Base-by-base conservation (phyloP, 495 filamentous ascomycete species). In the Friedmanniomyces endolithicus region DNA sequence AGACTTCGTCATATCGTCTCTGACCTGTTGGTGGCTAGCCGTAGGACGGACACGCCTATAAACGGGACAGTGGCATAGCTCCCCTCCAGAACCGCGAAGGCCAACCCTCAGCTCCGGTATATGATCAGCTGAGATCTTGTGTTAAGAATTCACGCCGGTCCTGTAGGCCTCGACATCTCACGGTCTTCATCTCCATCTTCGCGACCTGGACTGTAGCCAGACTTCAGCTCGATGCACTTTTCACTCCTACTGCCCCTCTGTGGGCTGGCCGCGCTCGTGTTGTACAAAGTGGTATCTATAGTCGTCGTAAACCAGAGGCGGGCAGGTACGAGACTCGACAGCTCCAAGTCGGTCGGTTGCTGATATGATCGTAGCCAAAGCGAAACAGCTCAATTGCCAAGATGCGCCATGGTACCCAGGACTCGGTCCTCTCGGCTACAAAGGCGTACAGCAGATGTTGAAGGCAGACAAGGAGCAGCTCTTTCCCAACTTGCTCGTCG, bases 371-470 rank as follows among this genome's bases (percentile, higher is more conserved):
- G 35, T 44, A 57, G 56, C 52, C 11, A 41, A 53, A 22, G 63
- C 58, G 2, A 62, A 55, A 22, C 34, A 62, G 44, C 52, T 64
- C 6, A 52, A 53, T 29, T 68, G 66, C 31, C 52, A 54, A 56
- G 41, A 55, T 22, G 34, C 63, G 41, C 27, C 59, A 1, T 19
- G 17, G 24, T 48, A 52, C 22, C 54, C 50, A 12, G 33, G 50
- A 1, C 1, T 20, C 12, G 61, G 58, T 17, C 48, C 57, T 50
- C 39, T 69, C 17, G 65, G 65, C 19, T 51, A 65, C 40, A 56
- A 51, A 0, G 46, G 49, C 27, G 39, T 67, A 8, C n/a, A 48
- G 24, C 20, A 53, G n/a, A 37, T 64, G 19, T 4, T 52, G 11
- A 57, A 47, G 19, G 59, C 65, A 0, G 59, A 64, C 55, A 59